Base-by-base conservation (phyloP, 1,284 basidiomycete species). In the Boletus calvinii region DNA sequence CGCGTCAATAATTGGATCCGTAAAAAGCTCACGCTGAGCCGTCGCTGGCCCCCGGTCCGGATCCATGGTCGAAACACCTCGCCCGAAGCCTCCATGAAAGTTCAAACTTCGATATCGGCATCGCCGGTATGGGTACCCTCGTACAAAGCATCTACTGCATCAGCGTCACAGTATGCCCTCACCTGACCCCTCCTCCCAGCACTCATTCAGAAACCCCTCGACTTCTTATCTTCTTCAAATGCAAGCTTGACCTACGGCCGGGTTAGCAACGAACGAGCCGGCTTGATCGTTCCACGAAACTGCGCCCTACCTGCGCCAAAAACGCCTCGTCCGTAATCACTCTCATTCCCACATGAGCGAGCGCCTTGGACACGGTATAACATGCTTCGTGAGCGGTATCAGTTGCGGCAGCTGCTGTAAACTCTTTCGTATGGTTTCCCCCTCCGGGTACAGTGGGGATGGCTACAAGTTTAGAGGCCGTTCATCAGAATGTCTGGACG, bases 361-460 rank as follows among this genome's bases (percentile, higher is more conserved):
- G 74, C 1, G 77, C 83, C 55, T 85, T 84, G 10, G 79, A 75
- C 1, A 83, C 73, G 46, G 73, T 73, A 45, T 87, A 68, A 22
- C 80, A 77, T 9, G 77, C 78, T 8, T 77, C 71, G 56, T 88
- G 86, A 0, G 86, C 81, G 53, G 72, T 73, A 12, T 70, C 63
- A 0, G 80, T 82, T 0, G 74, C 67, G 1, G 85, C 84, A 0
- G 84, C 72, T 32, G 74, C 64, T 12, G 79, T 69, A 64, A 88
- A 89, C 15, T 71, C 77, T 5, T 70, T 68, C 0, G 85, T 87
- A 59, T 87, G 85, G 63, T 87, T 87, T 9, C 80, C 80, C 18
- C 84, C 85, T 64, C 78, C 73, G 0, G 70, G 65, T 24, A 76
- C 66, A 7, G 79, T 83, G 3, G 81, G 83, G 26, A 85, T 83